Conservation (phyloP, 1,139 yeast species). For the Meyerozyma guilliermondii region DNA sequence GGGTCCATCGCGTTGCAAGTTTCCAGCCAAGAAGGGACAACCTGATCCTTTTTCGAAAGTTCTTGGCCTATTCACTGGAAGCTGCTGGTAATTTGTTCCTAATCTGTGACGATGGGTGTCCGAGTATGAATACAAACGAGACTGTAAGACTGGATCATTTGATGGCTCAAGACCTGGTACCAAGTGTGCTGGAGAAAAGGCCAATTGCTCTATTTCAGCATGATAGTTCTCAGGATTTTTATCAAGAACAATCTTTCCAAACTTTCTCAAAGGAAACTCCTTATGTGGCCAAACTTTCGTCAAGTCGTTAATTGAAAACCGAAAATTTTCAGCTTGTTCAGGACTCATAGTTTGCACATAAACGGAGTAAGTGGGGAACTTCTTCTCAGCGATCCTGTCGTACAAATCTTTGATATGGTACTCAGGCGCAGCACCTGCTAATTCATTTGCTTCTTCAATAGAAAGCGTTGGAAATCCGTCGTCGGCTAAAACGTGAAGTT, state of each 20-base stretch:
- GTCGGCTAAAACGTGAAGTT: slow-evolving; percentile 56
- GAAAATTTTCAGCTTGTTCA: slow-evolving; percentile 54
- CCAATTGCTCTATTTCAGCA: slow-evolving; percentile 58
- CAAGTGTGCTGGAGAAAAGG: slow-evolving; percentile 55
- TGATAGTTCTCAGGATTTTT: slow-evolving; percentile 54
- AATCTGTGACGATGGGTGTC: slow-evolving; percentile 60
- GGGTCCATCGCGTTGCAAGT: slow-evolving; percentile 38
- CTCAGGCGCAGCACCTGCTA: slow-evolving; percentile 63
- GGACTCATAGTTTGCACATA: slow-evolving; percentile 66
- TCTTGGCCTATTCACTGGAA: slow-evolving; percentile 23
- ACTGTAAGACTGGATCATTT: slow-evolving; percentile 57
- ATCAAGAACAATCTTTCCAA: slow-evolving; percentile 51
- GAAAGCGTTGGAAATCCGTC: slow-evolving; percentile 55
- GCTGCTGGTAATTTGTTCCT: slow-evolving; percentile 26
- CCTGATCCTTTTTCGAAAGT: slow-evolving; percentile 10
- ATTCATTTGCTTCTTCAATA: slow-evolving; percentile 52
- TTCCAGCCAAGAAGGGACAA: slow-evolving; percentile 31
- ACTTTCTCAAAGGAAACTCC: slow-evolving; percentile 53
- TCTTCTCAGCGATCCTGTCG: slow-evolving; percentile 55
- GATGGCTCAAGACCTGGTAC: slow-evolving; percentile 58
- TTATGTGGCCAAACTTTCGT: slow-evolving; percentile 62
- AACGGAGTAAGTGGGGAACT: slow-evolving; percentile 58
- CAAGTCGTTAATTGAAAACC: slow-evolving; percentile 64
- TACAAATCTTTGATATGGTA: slow-evolving; percentile 60
- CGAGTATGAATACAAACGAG: slow-evolving; percentile 53